phyloP scores from a whole-genome alignment of 441 rosid genomes.

The Omphalea diandra region DNA sequence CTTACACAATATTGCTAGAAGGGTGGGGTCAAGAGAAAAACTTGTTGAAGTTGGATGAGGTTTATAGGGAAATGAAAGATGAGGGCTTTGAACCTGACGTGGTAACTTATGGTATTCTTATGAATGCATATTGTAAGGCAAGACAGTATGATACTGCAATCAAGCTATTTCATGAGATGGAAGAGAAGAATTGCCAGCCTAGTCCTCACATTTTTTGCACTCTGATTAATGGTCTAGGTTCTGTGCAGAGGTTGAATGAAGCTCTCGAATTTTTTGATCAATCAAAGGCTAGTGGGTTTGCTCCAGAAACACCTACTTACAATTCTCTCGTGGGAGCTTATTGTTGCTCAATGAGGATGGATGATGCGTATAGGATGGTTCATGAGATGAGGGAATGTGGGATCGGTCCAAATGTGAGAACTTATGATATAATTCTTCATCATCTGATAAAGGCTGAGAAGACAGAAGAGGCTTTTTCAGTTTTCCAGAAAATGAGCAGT shows the following conservation, averaged over 20 bases:
- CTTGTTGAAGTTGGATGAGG: conserved; percentile 59
- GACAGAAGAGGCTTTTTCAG: conserved; percentile 49
- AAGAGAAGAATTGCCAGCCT: conserved; percentile 52
- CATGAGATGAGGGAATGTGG: conserved; percentile 64
- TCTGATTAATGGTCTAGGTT: conserved; percentile 74
- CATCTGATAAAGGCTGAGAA: conserved; percentile 53
- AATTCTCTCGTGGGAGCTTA: conserved; percentile 80
- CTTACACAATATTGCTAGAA: conserved; percentile 70
- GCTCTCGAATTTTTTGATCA: conserved; percentile 56
- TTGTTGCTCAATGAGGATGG: conserved; percentile 56
- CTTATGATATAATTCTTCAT: conserved; percentile 74
- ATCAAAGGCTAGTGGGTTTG: conserved; percentile 57
- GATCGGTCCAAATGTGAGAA: conserved; percentile 67
- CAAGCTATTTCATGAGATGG: conserved; percentile 56
- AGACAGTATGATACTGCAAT: conserved; percentile 57
- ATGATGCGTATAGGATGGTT: conserved; percentile 50
- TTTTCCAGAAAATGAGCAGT: conserved; percentile 54
- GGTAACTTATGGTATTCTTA: conserved; percentile 69
- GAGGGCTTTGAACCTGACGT: conserved; percentile 81
- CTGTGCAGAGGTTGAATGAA: conserved; percentile 53
- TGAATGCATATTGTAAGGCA: conserved; percentile 67
- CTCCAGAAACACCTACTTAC: conserved; percentile 67
- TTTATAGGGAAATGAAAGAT: conserved; percentile 64
- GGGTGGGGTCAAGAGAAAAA: conserved; percentile 84
- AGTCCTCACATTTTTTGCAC: conserved; percentile 77